These are phyloP conservation scores for Taiozyma sp. DNA, from an alignment of 1,139 yeast species.

Conservation along the genomic window DNA sequence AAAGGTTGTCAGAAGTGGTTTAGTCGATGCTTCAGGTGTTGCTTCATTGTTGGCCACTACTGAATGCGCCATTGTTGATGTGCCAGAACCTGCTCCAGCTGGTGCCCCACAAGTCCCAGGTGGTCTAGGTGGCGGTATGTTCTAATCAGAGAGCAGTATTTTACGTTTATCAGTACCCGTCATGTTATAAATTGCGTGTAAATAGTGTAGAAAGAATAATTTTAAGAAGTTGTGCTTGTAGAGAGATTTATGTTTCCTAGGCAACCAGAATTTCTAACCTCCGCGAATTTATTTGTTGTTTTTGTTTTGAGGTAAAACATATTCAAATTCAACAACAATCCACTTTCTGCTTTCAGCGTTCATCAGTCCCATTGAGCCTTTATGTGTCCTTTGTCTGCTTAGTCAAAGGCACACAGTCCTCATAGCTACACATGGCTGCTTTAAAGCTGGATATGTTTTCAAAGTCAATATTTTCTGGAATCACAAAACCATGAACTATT, in stretches of 20 bases:
- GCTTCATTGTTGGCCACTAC: constrained; percentile 98
- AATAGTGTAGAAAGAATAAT: not conserved
- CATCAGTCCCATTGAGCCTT: not conserved
- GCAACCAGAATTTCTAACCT: not conserved
- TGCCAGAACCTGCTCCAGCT: constrained; percentile 81
- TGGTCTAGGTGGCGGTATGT: constrained; percentile 50
- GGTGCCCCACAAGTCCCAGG: constrained; percentile 60
- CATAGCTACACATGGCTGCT: not conserved
- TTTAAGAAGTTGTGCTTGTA: not conserved
- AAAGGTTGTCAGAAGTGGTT: constrained; percentile 97
- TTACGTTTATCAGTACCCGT: not conserved
- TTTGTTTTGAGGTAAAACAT: not conserved
- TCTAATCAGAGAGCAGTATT: constrained; percentile 12
- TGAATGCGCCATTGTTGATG: constrained; percentile 97
- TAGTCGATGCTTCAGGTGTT: constrained; percentile 97
- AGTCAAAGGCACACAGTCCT: not conserved
- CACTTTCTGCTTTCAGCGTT: not conserved
- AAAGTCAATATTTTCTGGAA: not conserved
- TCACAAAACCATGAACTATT: not conserved
- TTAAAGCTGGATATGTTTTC: not conserved
- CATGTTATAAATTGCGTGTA: not conserved
- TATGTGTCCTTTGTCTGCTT: not conserved
- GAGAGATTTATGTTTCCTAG: not conserved
- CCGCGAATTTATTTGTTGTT: not conserved
- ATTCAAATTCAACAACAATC: too few relatives aligned